Conservation (phyloP, 768 basidiomycete species). For the Leccinellum albellum region DNA sequence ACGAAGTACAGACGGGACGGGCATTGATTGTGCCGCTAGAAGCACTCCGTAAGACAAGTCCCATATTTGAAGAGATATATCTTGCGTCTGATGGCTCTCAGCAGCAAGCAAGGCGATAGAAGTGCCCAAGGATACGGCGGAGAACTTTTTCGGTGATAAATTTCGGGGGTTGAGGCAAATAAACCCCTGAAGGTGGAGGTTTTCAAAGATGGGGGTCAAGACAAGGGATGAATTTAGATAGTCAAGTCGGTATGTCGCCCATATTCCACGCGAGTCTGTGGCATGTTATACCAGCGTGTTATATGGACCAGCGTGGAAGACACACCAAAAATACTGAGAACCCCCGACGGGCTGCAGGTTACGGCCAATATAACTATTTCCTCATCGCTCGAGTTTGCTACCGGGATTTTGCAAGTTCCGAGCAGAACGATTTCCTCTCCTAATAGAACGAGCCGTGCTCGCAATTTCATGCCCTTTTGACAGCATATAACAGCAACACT, state of each 20-base stretch:
- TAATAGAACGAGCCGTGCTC: conserved; percentile 20
- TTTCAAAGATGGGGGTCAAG: conserved; percentile 17
- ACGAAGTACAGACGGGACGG: conserved; percentile 44
- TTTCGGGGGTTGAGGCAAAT: conserved; percentile 7
- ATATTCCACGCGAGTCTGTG: conserved; percentile 43
- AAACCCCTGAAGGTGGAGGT: conserved; percentile 23
- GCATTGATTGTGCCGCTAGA: conserved; percentile 49
- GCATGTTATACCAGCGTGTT: neutral
- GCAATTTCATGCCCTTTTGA: conserved; percentile 12
- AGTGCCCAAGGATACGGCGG: conserved; percentile 49
- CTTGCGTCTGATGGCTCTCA: conserved; percentile 30
- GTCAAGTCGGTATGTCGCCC: conserved; percentile 37
- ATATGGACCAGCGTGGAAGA: neutral
- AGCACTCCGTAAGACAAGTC: conserved; percentile 66
- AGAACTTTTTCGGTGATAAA: conserved; percentile 18
- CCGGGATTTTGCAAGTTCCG: conserved; percentile 23
- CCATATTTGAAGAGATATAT: conserved; percentile 60
- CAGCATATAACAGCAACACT: conserved; percentile 24
- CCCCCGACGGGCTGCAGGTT: conserved; percentile 42
- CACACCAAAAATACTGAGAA: conserved; percentile 50
- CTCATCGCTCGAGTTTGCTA: conserved; percentile 4
- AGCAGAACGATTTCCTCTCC: conserved; percentile 15
- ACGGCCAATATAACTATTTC: conserved; percentile 8
- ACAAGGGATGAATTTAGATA: conserved; percentile 24
- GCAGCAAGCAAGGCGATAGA: conserved; percentile 57